Evolutionary conservation across 148 eudicot species (phyloP).

Genomic region (Oxyria digyna): DNA sequence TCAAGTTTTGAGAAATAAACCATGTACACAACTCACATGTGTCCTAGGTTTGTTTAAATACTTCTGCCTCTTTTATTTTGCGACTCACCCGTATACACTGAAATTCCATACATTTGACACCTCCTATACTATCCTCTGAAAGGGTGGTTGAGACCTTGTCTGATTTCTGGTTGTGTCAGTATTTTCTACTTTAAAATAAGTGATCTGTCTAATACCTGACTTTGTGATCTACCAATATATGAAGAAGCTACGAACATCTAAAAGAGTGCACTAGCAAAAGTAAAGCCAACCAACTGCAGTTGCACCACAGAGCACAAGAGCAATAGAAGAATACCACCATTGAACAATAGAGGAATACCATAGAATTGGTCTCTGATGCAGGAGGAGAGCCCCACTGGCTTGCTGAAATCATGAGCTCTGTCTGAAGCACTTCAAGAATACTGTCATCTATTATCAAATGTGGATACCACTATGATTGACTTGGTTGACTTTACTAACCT

Average conservation of each 20-base stretch:
- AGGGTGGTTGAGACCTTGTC: too few species aligned
- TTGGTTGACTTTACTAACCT: conserved; percentile 16
- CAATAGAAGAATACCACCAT: background rate
- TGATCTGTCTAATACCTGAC: background rate
- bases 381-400: conserved; percentile 1
- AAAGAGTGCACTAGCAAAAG: background rate
- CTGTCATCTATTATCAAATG: conserved; percentile 8
- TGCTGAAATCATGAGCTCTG: background rate
- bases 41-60: too few species aligned
- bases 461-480: conserved; percentile 8
- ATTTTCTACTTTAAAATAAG: too few species aligned
- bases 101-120: too few species aligned
- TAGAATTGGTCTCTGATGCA: conserved; percentile 3
- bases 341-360: conserved; percentile 12
- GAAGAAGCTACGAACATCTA: background rate
- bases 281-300: background rate
- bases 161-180: too few species aligned
- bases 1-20: too few species aligned
- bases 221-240: background rate
- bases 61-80: too few species aligned
- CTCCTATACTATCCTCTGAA: too few species aligned
- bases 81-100: too few species aligned
- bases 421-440: background rate
- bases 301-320: background rate
- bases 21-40: too few species aligned